phyloP scores from a whole-genome alignment of 1,284 basidiomycete genomes.

The Tilletiaria anomala region DNA sequence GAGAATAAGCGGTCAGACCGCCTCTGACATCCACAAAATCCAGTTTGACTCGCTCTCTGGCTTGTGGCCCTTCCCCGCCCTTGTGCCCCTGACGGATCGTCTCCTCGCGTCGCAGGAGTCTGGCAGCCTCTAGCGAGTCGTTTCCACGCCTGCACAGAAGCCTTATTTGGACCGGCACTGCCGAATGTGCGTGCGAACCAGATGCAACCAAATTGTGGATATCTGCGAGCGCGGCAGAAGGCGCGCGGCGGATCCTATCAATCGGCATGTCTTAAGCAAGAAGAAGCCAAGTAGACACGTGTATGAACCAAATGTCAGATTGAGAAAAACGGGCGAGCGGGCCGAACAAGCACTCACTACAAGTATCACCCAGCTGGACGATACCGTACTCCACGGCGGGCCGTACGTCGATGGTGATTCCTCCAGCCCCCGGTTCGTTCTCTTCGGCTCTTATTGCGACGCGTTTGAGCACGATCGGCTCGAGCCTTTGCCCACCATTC shows the following conservation, averaged over 20 bases:
- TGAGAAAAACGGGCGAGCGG: constrained; percentile 34
- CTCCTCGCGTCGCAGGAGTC: constrained; percentile 44
- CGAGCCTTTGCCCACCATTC: not conserved
- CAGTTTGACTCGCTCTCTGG: not conserved
- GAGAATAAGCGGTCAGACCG: constrained; percentile 16
- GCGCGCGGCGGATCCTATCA: constrained; percentile 84
- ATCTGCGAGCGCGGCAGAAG: constrained; percentile 33
- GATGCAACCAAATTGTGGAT: not conserved
- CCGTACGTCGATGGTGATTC: constrained; percentile 63
- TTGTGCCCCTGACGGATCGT: constrained; percentile 12
- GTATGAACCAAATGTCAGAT: constrained; percentile 10
- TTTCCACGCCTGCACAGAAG: constrained; percentile 80
- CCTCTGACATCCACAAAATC: constrained; percentile 16
- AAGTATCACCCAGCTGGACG: constrained; percentile 59
- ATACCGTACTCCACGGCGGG: constrained; percentile 71
- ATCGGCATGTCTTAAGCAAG: constrained; percentile 60
- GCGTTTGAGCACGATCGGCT: not conserved
- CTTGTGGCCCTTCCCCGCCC: not conserved
- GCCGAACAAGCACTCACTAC: constrained; percentile 48
- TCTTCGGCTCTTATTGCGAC: too few relatives aligned
- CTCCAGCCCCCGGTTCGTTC: not conserved
- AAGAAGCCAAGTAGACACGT: constrained; percentile 6
- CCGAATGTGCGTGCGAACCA: not conserved
- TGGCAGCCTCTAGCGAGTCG: constrained; percentile 75
- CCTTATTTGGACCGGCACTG: constrained; percentile 40